Evolutionary conservation across 208 protist genomes (phyloP), one percentile per base, ranked within the genome.

Genomic region (Leptomonas pyrrhocoris): DNA sequence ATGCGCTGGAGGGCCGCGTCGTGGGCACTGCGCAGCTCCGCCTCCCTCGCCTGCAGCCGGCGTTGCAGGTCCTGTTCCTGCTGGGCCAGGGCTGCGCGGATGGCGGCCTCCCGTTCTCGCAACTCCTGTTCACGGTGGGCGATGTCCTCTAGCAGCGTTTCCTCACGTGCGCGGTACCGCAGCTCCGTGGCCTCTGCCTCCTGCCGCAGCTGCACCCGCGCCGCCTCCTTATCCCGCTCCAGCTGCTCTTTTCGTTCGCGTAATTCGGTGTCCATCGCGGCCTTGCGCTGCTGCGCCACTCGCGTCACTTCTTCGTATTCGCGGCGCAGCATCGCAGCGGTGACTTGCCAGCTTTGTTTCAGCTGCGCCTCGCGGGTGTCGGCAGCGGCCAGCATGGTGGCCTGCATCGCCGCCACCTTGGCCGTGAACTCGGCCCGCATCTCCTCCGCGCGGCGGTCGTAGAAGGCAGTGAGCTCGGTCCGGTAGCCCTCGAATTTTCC

Each of bases 41-140:
- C 56, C 56, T 92, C 86, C 46, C 81, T 73, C 2, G 76, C 70
- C 31, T 74, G 49, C 30, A 87, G 36, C 48, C 66, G 38, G 12
- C 69, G 73, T 48, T 80, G 73, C 25, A 62, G 38, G 15, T 86
- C 83, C 45, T 77, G 76, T 30, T 92, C 78, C 25, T 82, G 63
- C 43, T 81, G 65, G 0, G 56, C 58, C 51, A 71, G 68, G 3
- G 83, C 75, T 0, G 72, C 42, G 28, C 77, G 83, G 45, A 85
- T 63, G 51, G 71, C 68, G 25, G 83, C 64, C 57, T 92, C 86
- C 1, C 82, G 68, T 25, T 88, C 79, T 15, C 68, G 54, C 51
- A 92, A 55, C 25, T 83, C 82, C 23, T 77, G 76, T 59, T 92
- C 86, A 43, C 86, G 79, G 15, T 60, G 74, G 11, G 74, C 72